These are phyloP conservation scores for Metschnikowia baotianmanensis DNA, from an alignment of 805 yeast species.

Conservation along the genomic window DNA sequence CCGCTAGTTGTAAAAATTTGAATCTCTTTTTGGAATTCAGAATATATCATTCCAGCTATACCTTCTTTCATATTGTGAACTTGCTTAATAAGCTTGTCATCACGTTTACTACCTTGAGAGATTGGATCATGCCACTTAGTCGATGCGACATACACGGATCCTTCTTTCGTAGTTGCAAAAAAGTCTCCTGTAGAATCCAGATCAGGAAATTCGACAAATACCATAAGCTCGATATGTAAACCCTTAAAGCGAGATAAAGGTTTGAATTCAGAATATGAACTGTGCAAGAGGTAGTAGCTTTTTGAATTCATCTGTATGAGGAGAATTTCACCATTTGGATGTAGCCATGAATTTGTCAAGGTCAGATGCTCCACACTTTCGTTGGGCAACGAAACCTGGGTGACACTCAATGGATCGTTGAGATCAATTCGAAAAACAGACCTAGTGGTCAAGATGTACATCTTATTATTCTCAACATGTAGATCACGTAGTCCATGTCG, in stretches of 20 bases:
- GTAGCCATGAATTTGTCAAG: constrained; percentile 34
- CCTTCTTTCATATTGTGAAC: constrained; percentile 21
- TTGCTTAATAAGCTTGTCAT: constrained; percentile 34
- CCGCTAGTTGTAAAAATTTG: constrained; percentile 15
- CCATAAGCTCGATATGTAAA: constrained; percentile 29
- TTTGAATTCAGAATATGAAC: constrained; percentile 39
- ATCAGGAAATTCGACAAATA: constrained; percentile 16
- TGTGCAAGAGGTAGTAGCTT: constrained; percentile 43
- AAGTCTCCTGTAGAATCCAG: constrained; percentile 29
- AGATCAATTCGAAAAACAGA: constrained; percentile 33
- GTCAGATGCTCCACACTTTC: constrained; percentile 1
- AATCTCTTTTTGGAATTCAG: constrained; percentile 22
- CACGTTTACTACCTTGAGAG: constrained; percentile 30
- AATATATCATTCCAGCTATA: constrained; percentile 21
- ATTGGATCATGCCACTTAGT: constrained; percentile 29
- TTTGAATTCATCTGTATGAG: constrained; percentile 27
- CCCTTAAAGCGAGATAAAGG: constrained; percentile 48
- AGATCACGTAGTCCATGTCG: constrained; percentile 23
- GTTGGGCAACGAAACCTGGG: constrained; percentile 25
- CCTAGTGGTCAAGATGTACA: constrained; percentile 29
- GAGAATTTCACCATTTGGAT: constrained; percentile 37
- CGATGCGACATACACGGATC: constrained; percentile 25
- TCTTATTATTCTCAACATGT: constrained; percentile 32
- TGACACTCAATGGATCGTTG: constrained; percentile 34
- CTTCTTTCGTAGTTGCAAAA: constrained; percentile 30